A percentile compares a stretch with the other conserved stretches of the same genome.
phyloP scores from a whole-genome alignment of 2,329 filamentous ascomycete species.

The Magnaporthiopsis incrustans region DNA sequence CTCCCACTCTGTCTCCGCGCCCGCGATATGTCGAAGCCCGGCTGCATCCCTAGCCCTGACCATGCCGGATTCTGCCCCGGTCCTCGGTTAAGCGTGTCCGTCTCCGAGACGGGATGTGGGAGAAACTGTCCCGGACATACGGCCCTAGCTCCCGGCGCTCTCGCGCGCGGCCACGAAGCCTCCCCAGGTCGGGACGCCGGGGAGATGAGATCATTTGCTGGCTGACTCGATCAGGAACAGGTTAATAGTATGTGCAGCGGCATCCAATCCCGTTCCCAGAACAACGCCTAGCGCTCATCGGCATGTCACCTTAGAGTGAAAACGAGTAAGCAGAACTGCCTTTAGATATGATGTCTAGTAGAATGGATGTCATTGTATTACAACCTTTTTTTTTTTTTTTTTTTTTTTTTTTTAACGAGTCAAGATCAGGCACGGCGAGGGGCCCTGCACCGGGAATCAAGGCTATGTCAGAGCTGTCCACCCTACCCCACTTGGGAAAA shows the following conservation, averaged over 20 bases:
- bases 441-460: background rate
- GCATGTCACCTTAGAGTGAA: background rate
- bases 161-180: constrained; percentile 48
- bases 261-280: constrained; percentile 64
- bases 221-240: constrained; percentile 29
- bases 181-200: constrained; percentile 63
- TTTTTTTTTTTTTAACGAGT: too few species aligned
- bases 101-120: constrained; percentile 17
- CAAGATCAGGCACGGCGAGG: too few species aligned
- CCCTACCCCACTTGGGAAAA: background rate
- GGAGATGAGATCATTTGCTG: constrained; percentile 50
- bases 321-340: too few species aligned
- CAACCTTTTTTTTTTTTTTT: too few species aligned
- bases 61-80: background rate
- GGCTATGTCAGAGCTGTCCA: background rate
- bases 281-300: constrained; percentile 33
- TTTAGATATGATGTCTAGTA: too few species aligned
- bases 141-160: constrained; percentile 46
- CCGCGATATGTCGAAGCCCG: background rate
- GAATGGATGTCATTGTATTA: too few species aligned
- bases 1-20: too few species aligned
- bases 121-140: constrained; percentile 45
- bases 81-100: too few species aligned
- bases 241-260: constrained; percentile 38
- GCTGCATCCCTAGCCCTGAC: background rate